Base-by-base conservation (phyloP, 768 basidiomycete species). In the Paxillus rubicundulus region DNA sequence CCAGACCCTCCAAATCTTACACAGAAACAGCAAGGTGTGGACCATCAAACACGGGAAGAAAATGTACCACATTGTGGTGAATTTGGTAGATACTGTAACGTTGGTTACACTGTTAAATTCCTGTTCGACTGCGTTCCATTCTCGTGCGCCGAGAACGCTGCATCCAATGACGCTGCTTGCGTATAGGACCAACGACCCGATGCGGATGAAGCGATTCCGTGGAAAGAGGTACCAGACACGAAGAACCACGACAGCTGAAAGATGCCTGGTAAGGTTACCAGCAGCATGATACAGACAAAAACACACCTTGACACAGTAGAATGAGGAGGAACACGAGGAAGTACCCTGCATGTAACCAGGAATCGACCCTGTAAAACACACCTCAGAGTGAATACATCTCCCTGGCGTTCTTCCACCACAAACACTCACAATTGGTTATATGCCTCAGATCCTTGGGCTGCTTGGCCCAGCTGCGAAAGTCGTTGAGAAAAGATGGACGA, bases 161-260 rank as follows among this genome's bases (percentile, higher is more conserved):
- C 72, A 72, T 33, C 62, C 61, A 8, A 59, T 40, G 56, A 68
- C 53, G 14, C 72, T 68, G 13, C 61, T 27, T 4, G 64, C 20
- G 45, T 74, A 75, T 16, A 61, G 54, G 17, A 57, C 53, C 27
- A 72, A 53, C 36, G 74, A 62, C n/a, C 53, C 56, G 21, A 65
- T 52, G 41, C 64, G 69, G 30, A 72, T 55, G 9, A 32, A 5
- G 28, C 50, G 62, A 43, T 65, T 68, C 28, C 63, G 62, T 5
- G 71, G 66, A 51, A 75, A 76, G 40, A 76, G 67, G 56, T 73
- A 74, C 74, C 74, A 77, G 24, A 74, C 68, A 27, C 76, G 70
- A 36, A 70, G 59, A 30, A 72, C 68, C 14, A 76, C 67, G 38
- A 74, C 74, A 18, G 68, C 75, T 77, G 41, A 24, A 33, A 34